These are phyloP conservation scores for maize (Zea mays) DNA, from an alignment of 176 grass and related monocot genomes.

Conservation along the genomic window Zm-B73-REFERENCE-NAM-5.0 NC_050098.1:164894501-164895000, in stretches of 20 bases:
- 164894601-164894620: not conserved
- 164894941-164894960: conserved; percentile 91
- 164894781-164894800: not conserved
- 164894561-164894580: too few species aligned
- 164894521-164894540: too few species aligned
- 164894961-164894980: conserved; percentile 85
- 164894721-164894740: not conserved
- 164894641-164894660: too few species aligned
- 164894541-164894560: too few species aligned
- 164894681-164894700: too few species aligned
- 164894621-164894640: too few species aligned
- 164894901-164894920: conserved; percentile 60
- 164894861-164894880: conserved; percentile 76
- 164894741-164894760: not conserved
- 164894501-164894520: too few species aligned
- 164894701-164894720: not conserved
- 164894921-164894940: conserved; percentile 74
- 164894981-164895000: conserved; percentile 94
- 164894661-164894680: too few species aligned
- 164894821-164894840: conserved; percentile 29
- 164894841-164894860: conserved; percentile 99
- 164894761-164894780: not conserved
- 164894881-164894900: conserved; percentile 54
- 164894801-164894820: not conserved
- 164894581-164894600: too few species aligned